Evolutionary conservation across 169 alveolate species (phyloP), one percentile per base, ranked within the genome.

Genomic region (Cryptosporidium ryanae): DNA sequence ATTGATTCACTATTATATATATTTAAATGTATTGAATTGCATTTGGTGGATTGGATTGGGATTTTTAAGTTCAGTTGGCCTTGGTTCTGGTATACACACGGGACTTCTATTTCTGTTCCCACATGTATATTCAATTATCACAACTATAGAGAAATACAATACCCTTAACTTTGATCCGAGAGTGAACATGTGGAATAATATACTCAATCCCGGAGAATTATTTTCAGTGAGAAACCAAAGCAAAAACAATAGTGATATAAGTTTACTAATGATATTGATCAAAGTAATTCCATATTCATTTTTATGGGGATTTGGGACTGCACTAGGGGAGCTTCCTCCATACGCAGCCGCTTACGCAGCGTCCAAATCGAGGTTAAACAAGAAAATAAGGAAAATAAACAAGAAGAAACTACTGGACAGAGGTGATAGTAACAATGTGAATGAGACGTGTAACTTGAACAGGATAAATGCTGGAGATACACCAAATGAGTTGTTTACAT

Each of bases 281-380:
- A 89, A 84, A 49, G 32, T 84, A 67, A 68, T 84, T 31, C 92
- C 92, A 8, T 89, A 93, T 83, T 94, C 96, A 31, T 89, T 96
- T 54, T 83, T 96, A 54, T 96, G 98, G 98, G 99, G 99, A n/a
- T 67, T 94, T 12, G 99, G 99, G 31, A 95, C 99, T 2, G 99
- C 98, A 15, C 70, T 96, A 15, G 99, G 99, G 2, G 99, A 96
- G 90, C 90, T 96, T 34, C 99, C 99, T 29, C 99, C 99, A n/a
- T 96, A 96, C 82, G 95, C 96, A 52, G 96, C 97, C 18, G 96
- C 98, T 0, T 93, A 92, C 82, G 98, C 98, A 21, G 97, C 97
- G 21, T 87, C 96, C n/a, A 91, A 90, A 82, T 91, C 92, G 44
- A 48, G 82, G 21, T 25, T 21, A 54, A 71, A 91, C 66, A 55